These are phyloP conservation scores for Trifolium fragiferum DNA, from an alignment of 306 rosid genomes.

Conservation along the genomic window DNA sequence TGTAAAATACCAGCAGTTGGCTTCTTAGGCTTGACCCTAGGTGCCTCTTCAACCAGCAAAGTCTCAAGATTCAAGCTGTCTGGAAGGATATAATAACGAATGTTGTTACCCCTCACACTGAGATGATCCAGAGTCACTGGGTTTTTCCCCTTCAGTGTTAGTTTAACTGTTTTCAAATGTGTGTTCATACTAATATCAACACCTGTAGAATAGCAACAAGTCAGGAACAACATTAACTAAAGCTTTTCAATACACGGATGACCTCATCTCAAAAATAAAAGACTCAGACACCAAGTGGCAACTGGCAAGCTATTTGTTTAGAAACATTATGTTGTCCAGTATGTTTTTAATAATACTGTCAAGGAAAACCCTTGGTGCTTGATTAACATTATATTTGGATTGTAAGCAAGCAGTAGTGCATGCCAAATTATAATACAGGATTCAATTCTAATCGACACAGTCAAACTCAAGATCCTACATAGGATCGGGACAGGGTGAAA, in stretches of 20 bases:
- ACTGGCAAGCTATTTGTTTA: conserved; percentile 22
- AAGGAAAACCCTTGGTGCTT: not conserved
- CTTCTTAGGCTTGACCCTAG: conserved; percentile 95
- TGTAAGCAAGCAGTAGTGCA: conserved; percentile 1
- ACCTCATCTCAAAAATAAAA: conserved; percentile 28
- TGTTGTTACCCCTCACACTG: conserved; percentile 93
- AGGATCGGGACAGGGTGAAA: too few species aligned
- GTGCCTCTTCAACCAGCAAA: conserved; percentile 56
- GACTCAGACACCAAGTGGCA: not conserved
- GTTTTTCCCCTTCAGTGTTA: conserved; percentile 87
- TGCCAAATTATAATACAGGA: not conserved
- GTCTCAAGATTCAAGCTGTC: conserved; percentile 62
- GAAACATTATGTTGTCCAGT: not conserved
- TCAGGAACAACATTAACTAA: conserved; percentile 32
- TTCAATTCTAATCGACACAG: not conserved
- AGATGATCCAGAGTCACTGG: conserved; percentile 95
- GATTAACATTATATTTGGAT: not conserved
- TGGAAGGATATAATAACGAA: conserved; percentile 73
- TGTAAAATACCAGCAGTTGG: conserved; percentile 79
- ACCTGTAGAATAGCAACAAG: conserved; percentile 52
- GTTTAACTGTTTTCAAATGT: conserved; percentile 89
- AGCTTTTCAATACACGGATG: conserved; percentile 28
- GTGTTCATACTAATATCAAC: conserved; percentile 68
- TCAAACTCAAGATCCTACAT: too few species aligned
- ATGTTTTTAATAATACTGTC: not conserved